phyloP scores from a whole-genome alignment of 164 flowering plant species.

The Brasenia schreberi region DNA sequence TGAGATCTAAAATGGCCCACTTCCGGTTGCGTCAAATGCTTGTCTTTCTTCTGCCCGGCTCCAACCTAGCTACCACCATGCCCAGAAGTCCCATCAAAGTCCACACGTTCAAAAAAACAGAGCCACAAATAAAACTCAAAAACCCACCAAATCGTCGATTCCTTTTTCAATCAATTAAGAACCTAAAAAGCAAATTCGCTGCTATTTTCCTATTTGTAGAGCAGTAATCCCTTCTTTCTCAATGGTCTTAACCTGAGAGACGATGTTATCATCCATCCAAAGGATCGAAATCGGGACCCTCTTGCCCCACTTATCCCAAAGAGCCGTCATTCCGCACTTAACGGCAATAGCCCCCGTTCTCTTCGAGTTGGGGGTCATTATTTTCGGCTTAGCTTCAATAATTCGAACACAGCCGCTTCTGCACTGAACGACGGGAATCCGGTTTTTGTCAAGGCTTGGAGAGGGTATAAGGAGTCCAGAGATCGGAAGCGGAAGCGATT shows the following conservation, averaged over 20 bases:
- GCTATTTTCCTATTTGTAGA: constrained; percentile 44
- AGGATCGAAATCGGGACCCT: constrained; percentile 69
- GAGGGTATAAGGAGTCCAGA: constrained; percentile 8
- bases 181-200: background rate
- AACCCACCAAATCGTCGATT: background rate
- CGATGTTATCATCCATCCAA: constrained; percentile 85
- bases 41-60: constrained; percentile 85
- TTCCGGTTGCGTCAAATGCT: constrained; percentile 87
- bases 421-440: constrained; percentile 22
- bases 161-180: background rate
- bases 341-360: constrained; percentile 79
- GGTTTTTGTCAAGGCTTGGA: constrained; percentile 2
- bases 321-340: constrained; percentile 86
- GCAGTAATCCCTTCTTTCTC: constrained; percentile 77
- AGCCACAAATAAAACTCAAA: background rate
- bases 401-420: constrained; percentile 13
- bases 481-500: constrained; percentile 33
- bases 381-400: constrained; percentile 35
- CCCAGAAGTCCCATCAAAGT: background rate
- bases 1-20: constrained; percentile 98
- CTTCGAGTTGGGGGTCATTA: constrained; percentile 53
- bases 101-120: background rate
- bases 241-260: constrained; percentile 77
- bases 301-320: constrained; percentile 96
- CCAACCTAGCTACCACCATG: constrained; percentile 67